Evolutionary conservation across 768 basidiomycete species (phyloP).

Genomic region (Xerocomellus chrysenteron): DNA sequence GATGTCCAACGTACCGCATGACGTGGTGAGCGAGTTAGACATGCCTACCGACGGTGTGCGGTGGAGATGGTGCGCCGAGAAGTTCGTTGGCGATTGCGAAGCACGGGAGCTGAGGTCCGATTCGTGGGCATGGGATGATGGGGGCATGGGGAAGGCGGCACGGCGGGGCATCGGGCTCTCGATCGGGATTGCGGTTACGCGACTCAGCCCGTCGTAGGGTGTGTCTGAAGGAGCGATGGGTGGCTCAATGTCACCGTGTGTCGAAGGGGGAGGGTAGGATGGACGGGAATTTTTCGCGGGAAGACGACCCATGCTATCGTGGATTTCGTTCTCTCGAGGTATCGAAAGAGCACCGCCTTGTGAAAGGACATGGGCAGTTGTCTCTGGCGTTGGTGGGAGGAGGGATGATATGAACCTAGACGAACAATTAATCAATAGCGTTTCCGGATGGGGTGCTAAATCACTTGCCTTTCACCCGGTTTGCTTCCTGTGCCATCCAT

Average conservation of each 20-base stretch:
- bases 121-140: slow-evolving; percentile 16
- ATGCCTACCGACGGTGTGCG: not conserved
- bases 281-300: not conserved
- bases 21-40: slow-evolving; percentile 2
- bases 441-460: not conserved
- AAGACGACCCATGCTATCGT: not conserved
- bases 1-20: not conserved
- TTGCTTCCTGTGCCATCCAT: slow-evolving; percentile 48
- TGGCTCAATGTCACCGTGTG: not conserved
- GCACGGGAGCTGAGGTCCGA: slow-evolving; percentile 26
- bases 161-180: slow-evolving; percentile 10
- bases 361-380: slow-evolving; percentile 63
- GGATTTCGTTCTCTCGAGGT: not conserved
- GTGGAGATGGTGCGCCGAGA: slow-evolving; percentile 23
- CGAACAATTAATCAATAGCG: not conserved
- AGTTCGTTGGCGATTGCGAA: slow-evolving; percentile 22
- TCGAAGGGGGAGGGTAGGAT: not conserved
- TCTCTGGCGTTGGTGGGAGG: slow-evolving; percentile 71
- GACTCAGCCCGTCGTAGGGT: slow-evolving; percentile 8
- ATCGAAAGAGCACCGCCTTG: slow-evolving; percentile 52
- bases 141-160: slow-evolving; percentile 20
- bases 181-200: slow-evolving; percentile 16
- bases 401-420: slow-evolving; percentile 65
- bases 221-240: not conserved
- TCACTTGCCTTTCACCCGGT: slow-evolving; percentile 16